Percentiles rank a stretch among this genome's conserved stretches.
Conservation (phyloP, 2,329 filamentous ascomycete species). For the Aspergillus quadrilineatus region DNA sequence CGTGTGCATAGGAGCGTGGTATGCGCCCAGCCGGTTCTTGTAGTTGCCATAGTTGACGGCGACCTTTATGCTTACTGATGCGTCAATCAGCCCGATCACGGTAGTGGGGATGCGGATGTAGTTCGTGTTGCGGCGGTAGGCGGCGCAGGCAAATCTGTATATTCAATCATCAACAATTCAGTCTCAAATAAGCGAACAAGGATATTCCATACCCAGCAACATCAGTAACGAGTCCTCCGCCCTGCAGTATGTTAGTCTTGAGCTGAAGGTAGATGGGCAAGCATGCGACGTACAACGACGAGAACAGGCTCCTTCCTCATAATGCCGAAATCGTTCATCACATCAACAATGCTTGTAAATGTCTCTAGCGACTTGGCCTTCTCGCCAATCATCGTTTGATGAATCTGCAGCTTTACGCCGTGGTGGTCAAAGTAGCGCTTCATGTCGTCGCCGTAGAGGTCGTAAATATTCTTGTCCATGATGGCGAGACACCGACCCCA, state of each 20-base stretch:
- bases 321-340: background rate
- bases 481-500: conserved; percentile 4
- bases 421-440: conserved; percentile 3
- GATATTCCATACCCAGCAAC: background rate
- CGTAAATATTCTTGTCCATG: conserved; percentile 8
- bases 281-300: background rate
- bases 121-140: background rate
- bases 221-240: background rate
- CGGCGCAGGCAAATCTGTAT: background rate
- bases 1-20: background rate
- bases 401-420: background rate
- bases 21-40: background rate
- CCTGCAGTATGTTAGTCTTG: background rate
- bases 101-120: background rate
- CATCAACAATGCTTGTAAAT: background rate
- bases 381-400: conserved; percentile 4
- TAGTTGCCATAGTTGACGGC: background rate
- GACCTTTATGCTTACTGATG: background rate
- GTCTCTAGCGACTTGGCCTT: conserved; percentile 3
- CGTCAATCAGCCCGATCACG: background rate
- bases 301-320: conserved; percentile 2
- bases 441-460: conserved; percentile 3
- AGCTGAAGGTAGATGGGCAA: no score
- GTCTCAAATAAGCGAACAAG: no score
- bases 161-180: background rate